A percentile compares a stretch with the other conserved stretches of the same genome.
These are phyloP conservation scores for Fusarium tupiense DNA, from an alignment of 2,329 filamentous ascomycete species.

Conservation along the genomic window DNA sequence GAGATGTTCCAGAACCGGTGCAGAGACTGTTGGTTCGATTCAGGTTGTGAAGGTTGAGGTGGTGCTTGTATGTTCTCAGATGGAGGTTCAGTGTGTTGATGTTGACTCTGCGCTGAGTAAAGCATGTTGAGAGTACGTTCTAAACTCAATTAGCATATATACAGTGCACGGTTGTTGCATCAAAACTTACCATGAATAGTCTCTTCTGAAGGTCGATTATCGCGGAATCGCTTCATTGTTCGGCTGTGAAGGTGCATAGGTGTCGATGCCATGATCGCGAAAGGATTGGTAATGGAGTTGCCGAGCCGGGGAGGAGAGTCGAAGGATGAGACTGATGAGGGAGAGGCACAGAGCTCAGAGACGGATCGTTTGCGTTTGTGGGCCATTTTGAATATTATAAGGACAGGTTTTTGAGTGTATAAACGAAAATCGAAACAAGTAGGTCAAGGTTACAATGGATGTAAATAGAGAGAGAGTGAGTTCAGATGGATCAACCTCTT, in stretches of 20 bases:
- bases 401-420: too few relatives aligned
- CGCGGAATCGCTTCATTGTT: slow-evolving; percentile 69
- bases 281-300: slow-evolving; percentile 45
- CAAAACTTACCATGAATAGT: slow-evolving; percentile 63
- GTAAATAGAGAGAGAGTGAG: not conserved
- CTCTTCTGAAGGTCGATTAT: slow-evolving; percentile 66
- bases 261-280: slow-evolving; percentile 48
- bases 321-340: slow-evolving; percentile 56
- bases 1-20: slow-evolving; percentile 71
- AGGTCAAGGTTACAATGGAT: not conserved
- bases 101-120: slow-evolving; percentile 62
- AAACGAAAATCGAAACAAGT: not conserved
- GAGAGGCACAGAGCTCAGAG: slow-evolving; percentile 63
- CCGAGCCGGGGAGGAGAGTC: slow-evolving; percentile 48
- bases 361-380: slow-evolving; percentile 73
- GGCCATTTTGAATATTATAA: slow-evolving; percentile 43
- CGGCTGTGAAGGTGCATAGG: slow-evolving; percentile 62
- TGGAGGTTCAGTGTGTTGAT: slow-evolving; percentile 5
- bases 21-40: slow-evolving; percentile 59
- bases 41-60: slow-evolving; percentile 1
- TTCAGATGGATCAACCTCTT: slow-evolving; percentile 5
- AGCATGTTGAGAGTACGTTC: slow-evolving; percentile 68
- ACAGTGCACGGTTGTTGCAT: not conserved
- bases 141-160: slow-evolving; percentile 43
- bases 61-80: slow-evolving; percentile 17